phyloP scores from a whole-genome alignment of 108 stramenopile genomes.

The Conticribra guillardii region DNA sequence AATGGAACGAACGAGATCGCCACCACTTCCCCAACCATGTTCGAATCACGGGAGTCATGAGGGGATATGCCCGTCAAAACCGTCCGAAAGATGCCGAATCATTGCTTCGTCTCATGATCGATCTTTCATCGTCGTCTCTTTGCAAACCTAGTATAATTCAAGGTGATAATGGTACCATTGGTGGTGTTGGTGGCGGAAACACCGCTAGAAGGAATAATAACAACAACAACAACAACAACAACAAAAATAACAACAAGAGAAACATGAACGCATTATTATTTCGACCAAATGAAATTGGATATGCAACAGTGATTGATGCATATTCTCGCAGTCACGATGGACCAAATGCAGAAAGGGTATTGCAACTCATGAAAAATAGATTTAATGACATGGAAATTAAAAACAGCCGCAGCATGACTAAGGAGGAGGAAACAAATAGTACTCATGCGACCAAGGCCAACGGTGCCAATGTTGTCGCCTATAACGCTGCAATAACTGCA shows the following conservation, averaged over 20 bases:
- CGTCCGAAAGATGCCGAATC: conserved; percentile 25
- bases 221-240: neutral
- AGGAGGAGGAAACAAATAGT: neutral
- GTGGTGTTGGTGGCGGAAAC: neutral
- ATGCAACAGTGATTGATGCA: conserved; percentile 37
- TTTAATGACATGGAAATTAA: too few relatives aligned
- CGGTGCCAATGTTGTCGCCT: conserved; percentile 39
- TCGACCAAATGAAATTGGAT: conserved; percentile 40
- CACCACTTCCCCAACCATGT: conserved; percentile 47
- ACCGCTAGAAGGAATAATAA: neutral
- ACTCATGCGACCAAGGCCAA: neutral
- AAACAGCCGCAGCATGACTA: neutral
- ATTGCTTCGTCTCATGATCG: conserved; percentile 33
- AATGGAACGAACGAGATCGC: conserved; percentile 28
- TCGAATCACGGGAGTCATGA: conserved; percentile 46
- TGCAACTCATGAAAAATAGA: conserved; percentile 30
- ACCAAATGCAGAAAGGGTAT: conserved; percentile 39
- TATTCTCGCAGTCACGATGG: conserved; percentile 36
- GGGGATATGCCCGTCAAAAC: conserved; percentile 28
- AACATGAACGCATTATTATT: too few relatives aligned
- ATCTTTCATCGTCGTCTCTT: conserved; percentile 32
- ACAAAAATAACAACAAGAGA: too few relatives aligned
- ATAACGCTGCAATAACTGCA: conserved; percentile 40
- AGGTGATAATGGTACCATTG: neutral
- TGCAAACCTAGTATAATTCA: too few relatives aligned